Conservation (phyloP, 2,329 filamentous ascomycete species). For the Cercospora sp. region DNA sequence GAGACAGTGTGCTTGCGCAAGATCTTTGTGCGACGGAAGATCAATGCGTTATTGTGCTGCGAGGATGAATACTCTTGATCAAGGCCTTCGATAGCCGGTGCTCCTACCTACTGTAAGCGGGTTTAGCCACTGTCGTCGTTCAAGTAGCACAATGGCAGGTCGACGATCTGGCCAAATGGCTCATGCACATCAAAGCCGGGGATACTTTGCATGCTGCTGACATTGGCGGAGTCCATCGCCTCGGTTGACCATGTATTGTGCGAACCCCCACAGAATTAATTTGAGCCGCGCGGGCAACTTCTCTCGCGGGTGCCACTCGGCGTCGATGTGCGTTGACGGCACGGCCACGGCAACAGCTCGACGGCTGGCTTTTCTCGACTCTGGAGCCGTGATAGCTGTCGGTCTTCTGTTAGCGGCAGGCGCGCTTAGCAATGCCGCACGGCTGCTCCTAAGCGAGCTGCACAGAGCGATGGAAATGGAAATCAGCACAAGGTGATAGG, state of each 20-base stretch:
- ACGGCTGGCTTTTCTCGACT: not conserved
- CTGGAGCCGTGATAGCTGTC: not conserved
- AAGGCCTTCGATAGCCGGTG: not conserved
- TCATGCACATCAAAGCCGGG: not conserved
- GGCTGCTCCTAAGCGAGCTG: conserved; percentile 9
- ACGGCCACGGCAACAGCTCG: not conserved
- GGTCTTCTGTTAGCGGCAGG: not conserved
- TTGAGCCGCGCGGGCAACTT: not conserved
- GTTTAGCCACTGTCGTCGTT: not conserved
- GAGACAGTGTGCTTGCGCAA: conserved; percentile 7
- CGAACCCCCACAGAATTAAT: not conserved
- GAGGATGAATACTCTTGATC: not conserved
- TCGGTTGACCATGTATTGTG: not conserved
- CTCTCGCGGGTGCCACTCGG: not conserved
- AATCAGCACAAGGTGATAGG: not conserved
- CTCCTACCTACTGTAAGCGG: not conserved
- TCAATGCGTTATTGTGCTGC: not conserved
- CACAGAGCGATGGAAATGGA: not conserved
- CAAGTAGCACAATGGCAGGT: not conserved
- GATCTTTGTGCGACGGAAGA: not conserved
- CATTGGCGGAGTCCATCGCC: not conserved
- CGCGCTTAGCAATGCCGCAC: conserved; percentile 1
- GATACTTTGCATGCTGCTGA: not conserved
- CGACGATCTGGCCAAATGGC: not conserved
- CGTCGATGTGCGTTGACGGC: not conserved